These are phyloP conservation scores for Taiozyma sp. DNA, from an alignment of 1,139 yeast genomes.

Conservation along the genomic window DNA sequence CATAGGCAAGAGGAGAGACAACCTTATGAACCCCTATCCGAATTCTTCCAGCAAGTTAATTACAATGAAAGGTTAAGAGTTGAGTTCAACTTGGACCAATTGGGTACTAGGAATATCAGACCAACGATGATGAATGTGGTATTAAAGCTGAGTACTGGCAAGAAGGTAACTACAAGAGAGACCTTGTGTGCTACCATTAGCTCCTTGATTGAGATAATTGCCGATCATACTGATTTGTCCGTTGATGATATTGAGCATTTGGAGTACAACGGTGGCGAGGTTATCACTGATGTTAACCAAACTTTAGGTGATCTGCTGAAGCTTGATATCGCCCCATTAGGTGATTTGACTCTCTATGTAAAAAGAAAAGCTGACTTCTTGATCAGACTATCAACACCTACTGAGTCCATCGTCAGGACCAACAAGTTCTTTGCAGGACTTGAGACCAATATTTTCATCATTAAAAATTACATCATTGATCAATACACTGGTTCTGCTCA, in stretches of 20 bases:
- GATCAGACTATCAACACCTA: conserved; percentile 19
- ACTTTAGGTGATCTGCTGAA: conserved; percentile 14
- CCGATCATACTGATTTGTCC: conserved; percentile 12
- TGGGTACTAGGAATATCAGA: conserved; percentile 5
- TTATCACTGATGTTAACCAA: conserved; percentile 2
- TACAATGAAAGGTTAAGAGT: conserved; percentile 9
- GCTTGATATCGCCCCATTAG: conserved; percentile 23
- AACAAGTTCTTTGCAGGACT: conserved; percentile 11
- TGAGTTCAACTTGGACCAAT: conserved; percentile 10
- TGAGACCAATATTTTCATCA: conserved; percentile 16
- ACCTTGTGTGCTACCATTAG: conserved; percentile 9
- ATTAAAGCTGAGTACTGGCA: conserved; percentile 17
- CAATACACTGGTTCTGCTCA: conserved; percentile 15
- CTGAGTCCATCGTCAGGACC: conserved; percentile 10
- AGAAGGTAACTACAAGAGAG: conserved; percentile 10
- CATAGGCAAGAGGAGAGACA: conserved; percentile 10
- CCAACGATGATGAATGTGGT: conserved; percentile 16
- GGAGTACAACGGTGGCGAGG: conserved; percentile 17
- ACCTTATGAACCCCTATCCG: conserved; percentile 10
- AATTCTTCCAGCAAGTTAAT: conserved; percentile 2
- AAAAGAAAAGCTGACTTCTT: conserved; percentile 12
- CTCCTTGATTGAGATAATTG: conserved; percentile 12
- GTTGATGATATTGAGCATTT: conserved; percentile 13
- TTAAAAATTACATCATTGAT: conserved; percentile 21
- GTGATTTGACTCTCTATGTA: conserved; percentile 18